A percentile compares a stretch with the other conserved stretches of the same genome.
phyloP scores from a whole-genome alignment of 192 early-diverging fungal species.

The Hyaloraphidium curvatum region DNA sequence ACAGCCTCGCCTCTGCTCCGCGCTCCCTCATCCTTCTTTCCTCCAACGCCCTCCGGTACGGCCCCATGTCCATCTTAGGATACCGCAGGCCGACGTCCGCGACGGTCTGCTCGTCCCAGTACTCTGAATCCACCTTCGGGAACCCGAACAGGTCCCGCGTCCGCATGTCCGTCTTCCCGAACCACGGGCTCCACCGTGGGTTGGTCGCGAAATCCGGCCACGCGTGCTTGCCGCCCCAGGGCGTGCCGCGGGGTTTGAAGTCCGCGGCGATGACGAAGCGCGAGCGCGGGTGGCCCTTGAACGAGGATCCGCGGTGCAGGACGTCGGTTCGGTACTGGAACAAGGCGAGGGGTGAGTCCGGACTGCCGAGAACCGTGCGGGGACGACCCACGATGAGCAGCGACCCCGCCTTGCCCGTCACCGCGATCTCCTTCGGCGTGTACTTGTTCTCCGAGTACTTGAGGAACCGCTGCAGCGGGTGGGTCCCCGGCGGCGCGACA shows the following conservation, averaged over 20 bases:
- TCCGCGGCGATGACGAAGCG: background rate
- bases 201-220: slow-evolving; percentile 1
- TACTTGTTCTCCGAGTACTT: no score
- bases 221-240: background rate
- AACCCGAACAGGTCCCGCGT: slow-evolving; percentile 2
- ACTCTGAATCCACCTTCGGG: background rate
- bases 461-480: background rate
- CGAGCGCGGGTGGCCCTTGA: background rate
- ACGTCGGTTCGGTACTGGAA: background rate
- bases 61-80: background rate
- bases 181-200: background rate
- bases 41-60: background rate
- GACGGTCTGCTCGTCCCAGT: background rate
- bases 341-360: background rate
- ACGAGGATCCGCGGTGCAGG: background rate
- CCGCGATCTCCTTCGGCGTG: background rate
- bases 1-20: no score
- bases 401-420: background rate
- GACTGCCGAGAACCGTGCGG: background rate
- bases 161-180: background rate
- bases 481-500: background rate
- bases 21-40: no score
- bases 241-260: background rate
- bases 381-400: background rate
- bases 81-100: background rate